Percentiles rank a stretch among this genome's conserved stretches.
Conservation (phyloP, 371 early-diverging fungal genomes). For the Nematocida parisii region DNA sequence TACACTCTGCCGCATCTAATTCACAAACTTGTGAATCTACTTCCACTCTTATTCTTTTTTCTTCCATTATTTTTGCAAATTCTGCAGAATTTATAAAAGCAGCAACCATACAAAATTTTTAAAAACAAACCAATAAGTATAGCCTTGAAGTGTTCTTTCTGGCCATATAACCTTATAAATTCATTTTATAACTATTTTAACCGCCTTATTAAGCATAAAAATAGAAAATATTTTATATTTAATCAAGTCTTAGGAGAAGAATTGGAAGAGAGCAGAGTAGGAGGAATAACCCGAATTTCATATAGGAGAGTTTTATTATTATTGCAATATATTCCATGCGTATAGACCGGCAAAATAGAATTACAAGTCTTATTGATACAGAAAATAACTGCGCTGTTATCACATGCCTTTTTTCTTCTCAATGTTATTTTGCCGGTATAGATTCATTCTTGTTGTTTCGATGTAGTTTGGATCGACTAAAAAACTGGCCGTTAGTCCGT, state of each 20-base stretch:
- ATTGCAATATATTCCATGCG: too few relatives aligned
- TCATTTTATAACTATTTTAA: not conserved
- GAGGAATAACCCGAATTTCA: too few relatives aligned
- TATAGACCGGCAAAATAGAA: too few relatives aligned
- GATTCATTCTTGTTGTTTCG: conserved; percentile 33
- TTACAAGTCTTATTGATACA: too few relatives aligned
- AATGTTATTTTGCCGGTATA: conserved; percentile 44
- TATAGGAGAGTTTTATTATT: too few relatives aligned
- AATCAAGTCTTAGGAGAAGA: too few relatives aligned
- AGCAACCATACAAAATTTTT: conserved; percentile 15
- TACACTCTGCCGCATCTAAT: not conserved
- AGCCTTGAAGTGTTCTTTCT: too few relatives aligned
- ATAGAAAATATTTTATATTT: too few relatives aligned
- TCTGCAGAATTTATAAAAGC: conserved; percentile 15
- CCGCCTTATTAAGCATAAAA: too few relatives aligned
- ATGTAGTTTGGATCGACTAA: conserved; percentile 28
- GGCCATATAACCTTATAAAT: not conserved
- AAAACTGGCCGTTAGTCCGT: conserved; percentile 46
- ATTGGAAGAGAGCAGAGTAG: too few relatives aligned
- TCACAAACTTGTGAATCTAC: conserved; percentile 1
- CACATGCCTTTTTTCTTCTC: not conserved
- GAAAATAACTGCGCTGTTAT: too few relatives aligned
- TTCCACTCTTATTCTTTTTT: conserved; percentile 14
- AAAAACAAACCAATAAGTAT: not conserved
- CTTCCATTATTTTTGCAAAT: conserved; percentile 20